A percentile compares a stretch with the other conserved stretches of the same genome.
phyloP scores from a whole-genome alignment of 768 basidiomycete genomes.

The Fistulinella prunicolor region DNA sequence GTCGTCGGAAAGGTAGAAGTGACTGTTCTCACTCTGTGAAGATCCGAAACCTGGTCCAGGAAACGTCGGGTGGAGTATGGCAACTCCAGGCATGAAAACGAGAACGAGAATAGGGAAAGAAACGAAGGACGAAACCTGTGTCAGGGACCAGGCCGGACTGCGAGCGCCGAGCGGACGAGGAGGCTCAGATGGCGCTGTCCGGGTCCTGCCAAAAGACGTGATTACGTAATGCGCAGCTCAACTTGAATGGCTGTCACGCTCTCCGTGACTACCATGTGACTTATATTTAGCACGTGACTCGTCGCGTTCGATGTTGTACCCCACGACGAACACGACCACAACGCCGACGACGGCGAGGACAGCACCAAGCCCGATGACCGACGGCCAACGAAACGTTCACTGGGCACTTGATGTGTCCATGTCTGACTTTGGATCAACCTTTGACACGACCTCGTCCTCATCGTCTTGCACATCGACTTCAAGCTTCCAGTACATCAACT shows the following conservation, averaged over 20 bases:
- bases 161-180: constrained; percentile 9
- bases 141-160: constrained; percentile 15
- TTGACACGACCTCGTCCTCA: constrained; percentile 41
- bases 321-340: too few relatives aligned
- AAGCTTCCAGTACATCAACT: constrained; percentile 74
- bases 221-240: constrained; percentile 32
- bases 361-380: too few relatives aligned
- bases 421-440: constrained; percentile 41
- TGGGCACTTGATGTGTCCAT: constrained; percentile 51
- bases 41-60: constrained; percentile 32
- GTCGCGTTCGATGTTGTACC: constrained; percentile 26
- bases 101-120: not conserved
- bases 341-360: too few relatives aligned
- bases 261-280: constrained; percentile 12
- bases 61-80: constrained; percentile 38
- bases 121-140: not conserved
- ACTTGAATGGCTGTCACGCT: constrained; percentile 1
- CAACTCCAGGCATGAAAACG: constrained; percentile 41
- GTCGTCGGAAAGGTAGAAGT: constrained; percentile 12
- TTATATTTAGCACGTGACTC: constrained; percentile 24
- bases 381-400: constrained; percentile 36
- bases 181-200: constrained; percentile 1
- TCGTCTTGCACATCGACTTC: constrained; percentile 50
- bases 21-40: constrained; percentile 23
- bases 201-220: not conserved